Evolutionary conservation across 2,329 filamentous ascomycete species (phyloP), one percentile per base, ranked within the genome.

Genomic region (Alternaria ventricosa): DNA sequence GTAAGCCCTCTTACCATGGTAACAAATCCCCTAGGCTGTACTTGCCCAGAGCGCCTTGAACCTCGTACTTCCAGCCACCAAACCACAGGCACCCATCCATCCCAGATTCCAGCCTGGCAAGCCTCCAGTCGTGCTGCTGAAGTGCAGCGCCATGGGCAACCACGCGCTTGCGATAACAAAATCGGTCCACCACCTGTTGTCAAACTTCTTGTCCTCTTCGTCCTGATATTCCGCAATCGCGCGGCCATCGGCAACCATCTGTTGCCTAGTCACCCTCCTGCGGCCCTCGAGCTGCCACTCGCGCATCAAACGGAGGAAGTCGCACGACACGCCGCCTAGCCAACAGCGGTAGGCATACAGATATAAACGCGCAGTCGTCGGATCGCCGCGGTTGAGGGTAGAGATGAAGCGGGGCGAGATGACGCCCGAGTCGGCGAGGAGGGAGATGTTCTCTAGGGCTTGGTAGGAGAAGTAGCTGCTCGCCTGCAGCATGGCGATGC

Each of bases 71-170:
- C 81, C 81, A 18, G 81, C 82, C 28, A 83, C 72, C 44, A 77
- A 69, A 54, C 82, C 82, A 70, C 78, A 81, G 27, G 77, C 64
- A 0, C 82, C 82, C 81, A 83, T 83, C 55, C 77, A 71, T 2
- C 82, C 82, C 63, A 82, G 45, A 66, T 83, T 83, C 77, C 81
- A 83, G 3, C 81, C 81, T 0, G 82, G 82, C 22, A 84, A 60
- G 0, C 82, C 82, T 23, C 74, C 76, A 13, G 67, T 75, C 22
- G 71, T 72, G 55, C 75, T 78, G 51, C 78, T 78, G 59, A 79
- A 83, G 47, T 84, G 81, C 62, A 78, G 64, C 12, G 81, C 82
- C 69, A 83, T 79, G 2, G 82, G 82, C 59, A 82, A 76, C 82
- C 82, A 84, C 53, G 77, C 78, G 36, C 78, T 60, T 30, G 81